Base-by-base conservation (phyloP, 2,329 filamentous ascomycete species). In the Corinectria fuckeliana region DNA sequence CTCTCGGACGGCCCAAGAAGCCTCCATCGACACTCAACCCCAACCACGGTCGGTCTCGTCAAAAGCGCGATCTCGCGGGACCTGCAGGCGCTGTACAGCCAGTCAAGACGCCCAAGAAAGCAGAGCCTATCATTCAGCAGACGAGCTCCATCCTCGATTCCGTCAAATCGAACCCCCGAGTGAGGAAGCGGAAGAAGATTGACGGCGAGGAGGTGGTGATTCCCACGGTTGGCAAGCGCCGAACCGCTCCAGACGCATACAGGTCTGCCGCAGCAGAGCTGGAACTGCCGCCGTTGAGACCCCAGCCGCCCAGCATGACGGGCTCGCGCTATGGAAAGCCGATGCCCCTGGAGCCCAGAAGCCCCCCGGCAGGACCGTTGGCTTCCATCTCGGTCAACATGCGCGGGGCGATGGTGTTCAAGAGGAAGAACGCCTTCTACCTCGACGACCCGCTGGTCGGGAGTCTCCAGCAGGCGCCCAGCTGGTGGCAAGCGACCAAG, bases 111-210 rank as follows among this genome's bases (percentile, higher is more conserved):
- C 63, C 62, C 2, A 45, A 64, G 4, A 61, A 53, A 32, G 38
- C 60, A 18, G 30, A 42, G 5, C 49, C 20, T 8, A 53, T 41
- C 36, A 56, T 56, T 18, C 26, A 42, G 13, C 42, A 55, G 30
- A 26, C 56, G 42, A 78, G 71, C 58, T 84, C 83, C 3, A 85
- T 85, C n/a, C 71, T 80, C 4, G 76, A 78, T 8, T 80, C 81
- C 1, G 82, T 85, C 58, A 85, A 85, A 67, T 73, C 74, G 9
- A 79, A 81, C 36, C 77, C 77, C 5, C 77, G 81, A 20, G 73
- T 77, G 36, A 76, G 82, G 58, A 83, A 81, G 67, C 77, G 78
- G 13, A 83, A 82, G 66, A 76, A 72, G 64, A 77, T 81, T 51
- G 72, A 78, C 21, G 80, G 79, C 8, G 77, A 75, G 38, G 73